Conservation (phyloP, 2,329 filamentous ascomycete species). For the Phialocephala sp. region DNA sequence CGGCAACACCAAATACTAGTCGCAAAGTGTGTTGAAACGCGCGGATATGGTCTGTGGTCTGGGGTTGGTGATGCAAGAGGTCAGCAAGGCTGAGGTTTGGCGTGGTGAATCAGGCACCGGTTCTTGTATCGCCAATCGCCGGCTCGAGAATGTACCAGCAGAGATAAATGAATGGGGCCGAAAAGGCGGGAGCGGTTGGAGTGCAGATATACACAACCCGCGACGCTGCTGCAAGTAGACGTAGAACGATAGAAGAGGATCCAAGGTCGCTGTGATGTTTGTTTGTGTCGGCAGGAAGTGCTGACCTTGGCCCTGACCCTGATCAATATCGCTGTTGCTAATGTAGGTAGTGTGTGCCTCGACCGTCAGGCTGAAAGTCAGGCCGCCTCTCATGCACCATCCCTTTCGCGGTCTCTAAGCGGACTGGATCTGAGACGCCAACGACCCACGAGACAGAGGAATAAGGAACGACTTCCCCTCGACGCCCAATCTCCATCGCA, state of each 20-base stretch:
- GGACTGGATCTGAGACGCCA: constrained; percentile 20
- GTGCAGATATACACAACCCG: not conserved
- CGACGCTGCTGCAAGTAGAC: not conserved
- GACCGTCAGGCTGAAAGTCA: not conserved
- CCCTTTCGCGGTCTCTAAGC: not conserved
- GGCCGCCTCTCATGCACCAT: not conserved
- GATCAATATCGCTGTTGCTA: constrained; percentile 5
- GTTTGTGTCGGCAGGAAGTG: not conserved
- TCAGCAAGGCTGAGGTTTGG: constrained; percentile 14
- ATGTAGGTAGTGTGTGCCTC: constrained; percentile 11
- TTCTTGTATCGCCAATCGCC: constrained; percentile 1
- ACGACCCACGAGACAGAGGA: constrained; percentile 17
- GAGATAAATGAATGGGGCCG: not conserved
- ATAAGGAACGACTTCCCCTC: constrained; percentile 11
- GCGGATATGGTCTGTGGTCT: constrained; percentile 1
- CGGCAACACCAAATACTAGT: not conserved
- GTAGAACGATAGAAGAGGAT: not conserved
- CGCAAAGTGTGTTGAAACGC: not conserved
- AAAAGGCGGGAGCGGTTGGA: not conserved
- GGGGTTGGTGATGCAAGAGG: not conserved
- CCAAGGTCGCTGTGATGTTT: not conserved
- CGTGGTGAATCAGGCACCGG: constrained; percentile 16
- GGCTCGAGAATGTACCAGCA: constrained; percentile 1
- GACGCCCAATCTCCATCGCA: constrained; percentile 12
- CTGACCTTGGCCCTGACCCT: not conserved